A percentile compares a stretch with the other conserved stretches of the same genome.
Evolutionary conservation across 2,329 filamentous ascomycete genomes (phyloP).

Genomic region (Calonectria naviculata): DNA sequence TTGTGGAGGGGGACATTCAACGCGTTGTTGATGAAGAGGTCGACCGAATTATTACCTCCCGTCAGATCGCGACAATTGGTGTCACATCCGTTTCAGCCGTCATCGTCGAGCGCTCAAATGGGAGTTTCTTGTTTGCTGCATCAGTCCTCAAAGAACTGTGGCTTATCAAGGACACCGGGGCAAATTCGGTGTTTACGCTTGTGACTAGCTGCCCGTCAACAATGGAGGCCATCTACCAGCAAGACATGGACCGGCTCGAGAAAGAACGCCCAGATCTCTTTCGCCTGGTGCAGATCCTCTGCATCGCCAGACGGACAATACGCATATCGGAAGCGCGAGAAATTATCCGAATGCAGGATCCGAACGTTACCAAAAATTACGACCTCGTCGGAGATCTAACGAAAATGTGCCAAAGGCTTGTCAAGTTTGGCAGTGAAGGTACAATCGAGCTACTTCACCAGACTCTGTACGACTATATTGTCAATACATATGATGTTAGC

Average conservation of each 20-base stretch:
- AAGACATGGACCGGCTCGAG: conserved; percentile 33
- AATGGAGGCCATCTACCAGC: conserved; percentile 36
- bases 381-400: conserved; percentile 29
- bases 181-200: conserved; percentile 32
- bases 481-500: conserved; percentile 28
- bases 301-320: conserved; percentile 23
- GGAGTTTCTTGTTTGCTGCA: conserved; percentile 33
- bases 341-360: conserved; percentile 29
- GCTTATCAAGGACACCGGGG: conserved; percentile 33
- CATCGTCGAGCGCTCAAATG: conserved; percentile 34
- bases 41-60: conserved; percentile 29
- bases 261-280: conserved; percentile 30
- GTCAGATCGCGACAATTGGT: conserved; percentile 29
- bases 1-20: conserved; percentile 28
- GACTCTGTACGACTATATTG: conserved; percentile 35
- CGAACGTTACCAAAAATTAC: conserved; percentile 27
- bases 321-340: conserved; percentile 26
- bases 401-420: conserved; percentile 28
- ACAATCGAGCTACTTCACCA: conserved; percentile 34
- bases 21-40: conserved; percentile 33
- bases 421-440: conserved; percentile 27
- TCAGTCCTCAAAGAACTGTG: conserved; percentile 35
- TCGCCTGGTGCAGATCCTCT: conserved; percentile 28
- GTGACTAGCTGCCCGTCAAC: conserved; percentile 31
- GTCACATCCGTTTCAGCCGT: conserved; percentile 29